Base-by-base conservation (phyloP, 352 stramenopile genomes). In the Pythium insidiosum region DNA sequence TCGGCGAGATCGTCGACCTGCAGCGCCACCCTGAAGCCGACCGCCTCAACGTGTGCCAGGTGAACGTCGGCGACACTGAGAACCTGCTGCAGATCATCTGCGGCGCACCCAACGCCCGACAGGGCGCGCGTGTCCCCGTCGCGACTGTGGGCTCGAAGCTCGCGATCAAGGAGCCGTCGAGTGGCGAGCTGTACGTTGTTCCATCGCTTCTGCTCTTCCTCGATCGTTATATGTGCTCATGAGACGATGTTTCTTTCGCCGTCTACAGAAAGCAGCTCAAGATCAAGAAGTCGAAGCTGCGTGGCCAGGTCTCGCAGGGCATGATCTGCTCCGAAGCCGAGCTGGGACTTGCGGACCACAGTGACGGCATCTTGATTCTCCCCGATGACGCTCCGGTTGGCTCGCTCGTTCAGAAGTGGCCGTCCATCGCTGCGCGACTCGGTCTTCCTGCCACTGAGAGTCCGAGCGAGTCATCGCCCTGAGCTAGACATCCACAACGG, bases 321-420 rank as follows among this genome's bases (percentile, higher is more conserved):
- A 89, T 89, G 73, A 89, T 89, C 55, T 89, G 76, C 60, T 89
- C 76, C 1, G 76, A 89, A 53, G 73, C 63, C 5, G 76, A 89
- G 52, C 63, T 89, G 7, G 73, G 73, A 1, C 56, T 89, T 20
- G 56, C 58, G 4, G 67, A 81, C 39, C 29, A 67, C 26, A 87
- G 73, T 53, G 71, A 83, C 43, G 73, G 76, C 52, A 87, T 89
- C 52, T 45, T 82, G 19, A 73, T 85, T 24, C 61, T 89, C 0
- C 61, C 77, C 9, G 57, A 71, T 18, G 69, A 78, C 26, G 73
- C 73, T 10, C 58, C 63, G 18, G 55, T 87, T 6, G 76, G 76
- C 6, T 63, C 47, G 9, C 67, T 77, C n/a, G 62, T 84, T 24
- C 48, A 58, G 22, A 54, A 79, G 40, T 66, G 72, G 43, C 34